Evolutionary conservation across 164 flowering plant genomes (phyloP), one percentile per base, ranked within the genome.

Genomic region (Piper longum): DNA sequence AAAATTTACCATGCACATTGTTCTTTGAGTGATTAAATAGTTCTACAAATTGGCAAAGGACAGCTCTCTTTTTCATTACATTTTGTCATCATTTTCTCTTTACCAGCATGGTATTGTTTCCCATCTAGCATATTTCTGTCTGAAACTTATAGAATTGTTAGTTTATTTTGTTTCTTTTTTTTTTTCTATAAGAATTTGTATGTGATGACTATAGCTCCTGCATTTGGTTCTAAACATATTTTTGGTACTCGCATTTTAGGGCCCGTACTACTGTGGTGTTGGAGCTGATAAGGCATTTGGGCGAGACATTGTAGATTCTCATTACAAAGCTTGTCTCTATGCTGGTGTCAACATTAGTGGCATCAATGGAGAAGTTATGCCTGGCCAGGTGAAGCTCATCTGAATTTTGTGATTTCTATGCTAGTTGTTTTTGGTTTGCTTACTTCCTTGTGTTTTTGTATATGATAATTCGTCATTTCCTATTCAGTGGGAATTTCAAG

Each of bases 401-500:
- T 44, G 12, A 51, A 16, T 58, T 18, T 17, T 1, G 4, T 41
- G 18, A 55, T 55, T 5, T 26, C 14, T 57, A 16, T 13, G 41
- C 41, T 70, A 40, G 39, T 64, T n/a, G 12, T 54, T 11, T 45
- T 41, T 41, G 26, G 56, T 51, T 11, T 51, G 2, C 14, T 43
- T 13, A 13, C 43, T 14, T 36, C 17, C 7, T 69, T 18, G 19
- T 4, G 13, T 45, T 44, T 19, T 48, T 36, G 43, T 1, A 52
- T 1, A 7, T 57, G 4, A 44, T 18, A 41, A 26, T 12, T 7
- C 39, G 7, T n/a, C 54, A 12, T 13, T 57, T 45, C 14, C 48
- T 68, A 7, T 62, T 16, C 71, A 91, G 95, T 91, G 98, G 98
- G 98, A 91, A 60, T 91, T 80, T 57, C 98, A 91, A 83, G 91